These are phyloP conservation scores for Fragaria ananassa DNA, from an alignment of 306 rosid species.

Conservation along the genomic window DNA sequence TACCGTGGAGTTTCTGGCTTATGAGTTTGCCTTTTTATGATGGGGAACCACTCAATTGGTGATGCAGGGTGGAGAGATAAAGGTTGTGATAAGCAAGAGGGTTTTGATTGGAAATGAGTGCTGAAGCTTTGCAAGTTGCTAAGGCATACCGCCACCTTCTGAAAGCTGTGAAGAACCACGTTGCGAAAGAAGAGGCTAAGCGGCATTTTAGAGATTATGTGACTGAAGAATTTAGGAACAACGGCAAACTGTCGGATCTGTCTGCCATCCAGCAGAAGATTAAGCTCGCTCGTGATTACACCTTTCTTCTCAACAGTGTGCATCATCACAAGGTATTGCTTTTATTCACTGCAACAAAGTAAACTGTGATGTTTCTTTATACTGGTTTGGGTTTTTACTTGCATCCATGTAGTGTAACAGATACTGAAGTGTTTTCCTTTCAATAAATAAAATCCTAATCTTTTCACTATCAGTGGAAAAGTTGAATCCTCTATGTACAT, in stretches of 20 bases:
- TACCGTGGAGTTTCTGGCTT: neutral
- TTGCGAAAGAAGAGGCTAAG: constrained; percentile 59
- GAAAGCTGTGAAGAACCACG: constrained; percentile 64
- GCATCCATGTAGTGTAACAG: no score
- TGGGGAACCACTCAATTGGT: neutral
- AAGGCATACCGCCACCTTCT: constrained; percentile 73
- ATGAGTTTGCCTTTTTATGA: neutral
- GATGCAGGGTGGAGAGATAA: constrained; percentile 30
- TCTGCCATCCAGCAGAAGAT: constrained; percentile 57
- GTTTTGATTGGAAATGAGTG: constrained; percentile 42
- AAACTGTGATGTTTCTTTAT: neutral
- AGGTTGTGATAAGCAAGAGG: neutral
- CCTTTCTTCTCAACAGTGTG: constrained; percentile 67
- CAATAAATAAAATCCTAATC: neutral
- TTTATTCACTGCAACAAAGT: constrained; percentile 12
- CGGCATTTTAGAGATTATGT: constrained; percentile 62
- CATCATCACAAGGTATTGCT: constrained; percentile 73
- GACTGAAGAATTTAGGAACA: constrained; percentile 56
- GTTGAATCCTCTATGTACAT: neutral
- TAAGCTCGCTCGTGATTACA: constrained; percentile 72
- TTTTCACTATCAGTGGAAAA: neutral
- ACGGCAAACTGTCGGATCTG: constrained; percentile 34
- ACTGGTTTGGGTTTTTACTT: neutral
- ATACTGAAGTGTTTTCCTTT: no score
- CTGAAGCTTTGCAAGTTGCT: constrained; percentile 51